Evolutionary conservation across 192 early-diverging fungal genomes (phyloP).

Genomic region (Helicostylum pulchrum): DNA sequence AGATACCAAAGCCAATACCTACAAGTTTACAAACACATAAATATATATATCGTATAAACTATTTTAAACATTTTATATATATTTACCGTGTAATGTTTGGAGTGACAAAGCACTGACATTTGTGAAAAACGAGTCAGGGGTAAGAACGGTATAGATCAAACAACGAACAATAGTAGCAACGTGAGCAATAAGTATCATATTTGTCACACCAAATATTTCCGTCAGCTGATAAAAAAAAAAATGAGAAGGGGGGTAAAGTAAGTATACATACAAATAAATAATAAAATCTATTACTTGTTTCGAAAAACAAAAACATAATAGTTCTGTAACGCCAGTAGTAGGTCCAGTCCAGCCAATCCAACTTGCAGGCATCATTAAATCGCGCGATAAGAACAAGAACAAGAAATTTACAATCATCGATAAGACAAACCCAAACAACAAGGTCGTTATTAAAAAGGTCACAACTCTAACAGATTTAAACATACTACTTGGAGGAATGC

Average conservation of each 20-base stretch:
- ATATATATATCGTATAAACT: not conserved
- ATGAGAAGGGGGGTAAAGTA: too few relatives aligned
- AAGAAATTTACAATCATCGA: conserved; percentile 35
- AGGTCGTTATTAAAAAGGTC: conserved; percentile 29
- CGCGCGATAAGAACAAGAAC: conserved; percentile 28
- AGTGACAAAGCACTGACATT: conserved; percentile 25
- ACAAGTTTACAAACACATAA: not conserved
- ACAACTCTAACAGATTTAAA: conserved; percentile 19
- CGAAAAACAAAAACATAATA: conserved; percentile 37
- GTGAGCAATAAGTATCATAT: conserved; percentile 30
- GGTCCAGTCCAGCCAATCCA: conserved; percentile 40
- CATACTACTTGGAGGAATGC: not conserved
- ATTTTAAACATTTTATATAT: not conserved
- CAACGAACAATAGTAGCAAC: conserved; percentile 21
- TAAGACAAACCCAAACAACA: conserved; percentile 31
- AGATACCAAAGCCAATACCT: conserved; percentile 26
- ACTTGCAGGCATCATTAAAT: conserved; percentile 31
- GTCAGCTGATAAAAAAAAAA: conserved; percentile 28
- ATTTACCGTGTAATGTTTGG: conserved; percentile 32
- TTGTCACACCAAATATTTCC: conserved; percentile 29
- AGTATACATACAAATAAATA: not conserved
- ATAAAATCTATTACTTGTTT: conserved; percentile 30
- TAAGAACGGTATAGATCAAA: conserved; percentile 19
- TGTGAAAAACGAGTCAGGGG: conserved; percentile 15
- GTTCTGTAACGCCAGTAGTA: conserved; percentile 31